Percentiles rank a stretch among this genome's conserved stretches.
Conservation (phyloP, 768 basidiomycete species). For the Collybia mongolica region DNA sequence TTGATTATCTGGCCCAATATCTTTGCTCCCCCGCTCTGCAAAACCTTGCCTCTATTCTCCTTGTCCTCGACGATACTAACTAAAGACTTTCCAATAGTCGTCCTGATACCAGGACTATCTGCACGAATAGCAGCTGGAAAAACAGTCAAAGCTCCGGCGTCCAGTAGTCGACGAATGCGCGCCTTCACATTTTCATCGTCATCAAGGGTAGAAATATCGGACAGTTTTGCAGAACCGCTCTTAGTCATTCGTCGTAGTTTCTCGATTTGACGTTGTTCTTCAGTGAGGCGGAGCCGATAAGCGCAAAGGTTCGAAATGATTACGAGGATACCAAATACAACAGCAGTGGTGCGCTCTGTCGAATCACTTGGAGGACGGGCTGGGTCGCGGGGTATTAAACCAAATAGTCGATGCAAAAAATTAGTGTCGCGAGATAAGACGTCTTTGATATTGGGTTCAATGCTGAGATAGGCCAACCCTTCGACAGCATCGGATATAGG, state of each 20-base stretch:
- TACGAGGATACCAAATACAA: slow-evolving; percentile 76
- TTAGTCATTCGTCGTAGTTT: slow-evolving; percentile 78
- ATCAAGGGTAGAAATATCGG: slow-evolving; percentile 46
- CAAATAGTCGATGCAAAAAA: slow-evolving; percentile 59
- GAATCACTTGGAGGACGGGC: slow-evolving; percentile 14
- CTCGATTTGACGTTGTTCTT: slow-evolving; percentile 82
- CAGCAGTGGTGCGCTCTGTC: slow-evolving; percentile 40
- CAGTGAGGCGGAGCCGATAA: slow-evolving; percentile 67
- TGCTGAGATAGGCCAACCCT: slow-evolving; percentile 81
- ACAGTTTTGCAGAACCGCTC: slow-evolving; percentile 24
- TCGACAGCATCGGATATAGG: slow-evolving; percentile 71
- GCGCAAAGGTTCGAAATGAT: slow-evolving; percentile 75
- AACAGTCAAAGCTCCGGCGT: slow-evolving; percentile 62
- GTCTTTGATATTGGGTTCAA: slow-evolving; percentile 63
- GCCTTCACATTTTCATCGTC: slow-evolving; percentile 63
- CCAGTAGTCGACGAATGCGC: slow-evolving; percentile 56
- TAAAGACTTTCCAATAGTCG: slow-evolving; percentile 57
- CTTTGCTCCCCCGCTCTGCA: slow-evolving; percentile 80
- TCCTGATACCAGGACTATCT: slow-evolving; percentile 65
- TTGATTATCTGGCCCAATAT: slow-evolving; percentile 58
- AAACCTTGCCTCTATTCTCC: slow-evolving; percentile 70
- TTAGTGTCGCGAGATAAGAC: slow-evolving; percentile 47
- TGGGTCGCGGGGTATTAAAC: slow-evolving; percentile 55
- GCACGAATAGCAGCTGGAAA: slow-evolving; percentile 54
- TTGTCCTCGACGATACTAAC: slow-evolving; percentile 77